Evolutionary conservation across 441 rosid species (phyloP).

Genomic region (Pelargonium cotyledonis): DNA sequence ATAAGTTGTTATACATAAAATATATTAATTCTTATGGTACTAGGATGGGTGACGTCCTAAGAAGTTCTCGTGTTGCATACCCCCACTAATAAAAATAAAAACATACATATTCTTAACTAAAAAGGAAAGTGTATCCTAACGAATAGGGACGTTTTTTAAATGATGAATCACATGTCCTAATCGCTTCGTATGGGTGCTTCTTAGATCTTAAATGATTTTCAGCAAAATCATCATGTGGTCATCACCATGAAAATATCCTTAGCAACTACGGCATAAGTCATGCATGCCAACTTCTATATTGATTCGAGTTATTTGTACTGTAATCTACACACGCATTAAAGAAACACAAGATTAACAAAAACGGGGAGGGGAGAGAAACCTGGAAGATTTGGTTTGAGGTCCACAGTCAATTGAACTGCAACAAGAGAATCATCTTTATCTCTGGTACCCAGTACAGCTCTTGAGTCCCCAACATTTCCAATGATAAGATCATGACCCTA

Average conservation of each 20-base stretch:
- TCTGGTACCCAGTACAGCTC: slow-evolving; percentile 82
- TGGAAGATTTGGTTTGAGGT: slow-evolving; percentile 96
- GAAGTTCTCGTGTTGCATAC: too few relatives aligned
- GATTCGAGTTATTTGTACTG: neutral
- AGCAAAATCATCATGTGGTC: neutral
- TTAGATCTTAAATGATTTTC: neutral
- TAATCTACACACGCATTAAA: neutral
- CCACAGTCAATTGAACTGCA: slow-evolving; percentile 90
- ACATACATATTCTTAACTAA: too few relatives aligned
- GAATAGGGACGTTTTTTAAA: too few relatives aligned
- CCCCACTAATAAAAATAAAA: too few relatives aligned
- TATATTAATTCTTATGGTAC: too few relatives aligned
- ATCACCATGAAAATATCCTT: neutral
- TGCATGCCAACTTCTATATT: neutral
- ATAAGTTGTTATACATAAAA: too few relatives aligned
- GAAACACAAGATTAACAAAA: neutral
- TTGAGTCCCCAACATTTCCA: slow-evolving; percentile 96
- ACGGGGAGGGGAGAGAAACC: slow-evolving; percentile 35
- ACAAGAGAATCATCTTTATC: slow-evolving; percentile 53
- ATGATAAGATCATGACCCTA: slow-evolving; percentile 79
- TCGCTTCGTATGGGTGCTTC: neutral
- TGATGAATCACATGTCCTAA: too few relatives aligned
- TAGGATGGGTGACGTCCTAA: too few relatives aligned
- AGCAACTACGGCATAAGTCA: neutral
- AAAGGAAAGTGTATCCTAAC: too few relatives aligned